Percentiles rank a stretch among this genome's conserved stretches.
Conservation (phyloP, 2,329 filamentous ascomycete genomes). For the Aureobasidium lini region DNA sequence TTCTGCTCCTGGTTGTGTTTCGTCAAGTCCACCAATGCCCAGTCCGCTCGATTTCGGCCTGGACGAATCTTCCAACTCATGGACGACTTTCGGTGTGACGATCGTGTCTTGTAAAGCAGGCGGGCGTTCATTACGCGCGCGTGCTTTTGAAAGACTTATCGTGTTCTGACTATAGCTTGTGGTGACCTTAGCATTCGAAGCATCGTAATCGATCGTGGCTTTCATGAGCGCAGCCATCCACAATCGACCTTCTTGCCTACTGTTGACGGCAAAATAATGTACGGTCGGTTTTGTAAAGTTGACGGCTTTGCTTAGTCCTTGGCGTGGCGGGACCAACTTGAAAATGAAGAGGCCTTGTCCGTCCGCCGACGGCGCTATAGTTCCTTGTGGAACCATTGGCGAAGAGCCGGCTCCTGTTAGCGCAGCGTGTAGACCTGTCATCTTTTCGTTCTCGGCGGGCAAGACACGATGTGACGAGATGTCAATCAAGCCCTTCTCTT, state of each 20-base stretch:
- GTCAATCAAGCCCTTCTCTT: slow-evolving; percentile 93
- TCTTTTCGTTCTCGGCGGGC: slow-evolving; percentile 80
- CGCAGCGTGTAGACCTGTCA: slow-evolving; percentile 85
- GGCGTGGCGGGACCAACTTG: slow-evolving; percentile 87
- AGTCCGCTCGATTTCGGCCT: slow-evolving; percentile 16
- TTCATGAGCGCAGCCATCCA: slow-evolving; percentile 99
- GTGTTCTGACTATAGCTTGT: slow-evolving; percentile 97
- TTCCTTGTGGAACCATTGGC: slow-evolving; percentile 49
- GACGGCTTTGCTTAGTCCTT: slow-evolving; percentile 79
- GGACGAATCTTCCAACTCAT: neutral
- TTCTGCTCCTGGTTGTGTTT: slow-evolving; percentile 7
- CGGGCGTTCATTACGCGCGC: slow-evolving; percentile 78
- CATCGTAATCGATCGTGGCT: slow-evolving; percentile 90
- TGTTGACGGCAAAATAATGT: slow-evolving; percentile 95
- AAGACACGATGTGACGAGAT: slow-evolving; percentile 97
- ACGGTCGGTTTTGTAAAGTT: slow-evolving; percentile 97
- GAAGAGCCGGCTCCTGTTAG: slow-evolving; percentile 68
- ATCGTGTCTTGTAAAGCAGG: slow-evolving; percentile 58
- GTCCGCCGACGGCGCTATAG: slow-evolving; percentile 39
- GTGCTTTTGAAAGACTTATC: slow-evolving; percentile 82
- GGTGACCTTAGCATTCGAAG: slow-evolving; percentile 61
- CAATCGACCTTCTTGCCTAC: slow-evolving; percentile 73
- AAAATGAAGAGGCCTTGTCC: slow-evolving; percentile 77
- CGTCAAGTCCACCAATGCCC: slow-evolving; percentile 21
- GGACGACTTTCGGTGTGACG: neutral